These are phyloP conservation scores for Phytophthora sansomeana DNA, from an alignment of 352 stramenopile species.

Conservation along the genomic window DNA sequence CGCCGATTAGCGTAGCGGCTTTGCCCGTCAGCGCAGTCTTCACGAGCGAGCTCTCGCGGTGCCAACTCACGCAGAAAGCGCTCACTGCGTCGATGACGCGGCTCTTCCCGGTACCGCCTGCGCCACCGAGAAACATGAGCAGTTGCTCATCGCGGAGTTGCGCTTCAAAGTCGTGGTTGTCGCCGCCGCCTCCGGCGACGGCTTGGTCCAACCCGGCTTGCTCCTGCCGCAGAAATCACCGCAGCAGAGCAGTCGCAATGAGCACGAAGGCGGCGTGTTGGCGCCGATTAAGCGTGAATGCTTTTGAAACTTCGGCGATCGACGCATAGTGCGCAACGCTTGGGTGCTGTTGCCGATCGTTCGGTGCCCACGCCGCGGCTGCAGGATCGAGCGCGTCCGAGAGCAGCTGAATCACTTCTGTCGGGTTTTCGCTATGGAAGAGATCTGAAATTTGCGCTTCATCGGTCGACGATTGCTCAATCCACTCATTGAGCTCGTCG, in stretches of 20 bases:
- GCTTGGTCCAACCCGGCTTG: neutral
- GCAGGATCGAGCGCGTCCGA: no score
- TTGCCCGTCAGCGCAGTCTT: no score
- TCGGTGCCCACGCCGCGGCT: no score
- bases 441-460: no score
- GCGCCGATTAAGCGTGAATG: slow-evolving; percentile 16
- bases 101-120: slow-evolving; percentile 17
- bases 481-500: no score
- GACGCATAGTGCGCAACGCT: neutral
- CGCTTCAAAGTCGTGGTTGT: slow-evolving; percentile 8
- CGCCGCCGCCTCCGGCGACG: no score
- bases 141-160: slow-evolving; percentile 12
- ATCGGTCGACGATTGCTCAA: no score
- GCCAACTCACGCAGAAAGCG: slow-evolving; percentile 10
- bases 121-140: slow-evolving; percentile 17
- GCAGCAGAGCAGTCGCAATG: slow-evolving; percentile 7
- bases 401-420: no score
- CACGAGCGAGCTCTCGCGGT: no score
- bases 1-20: no score
- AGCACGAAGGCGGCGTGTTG: slow-evolving; percentile 13
- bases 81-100: slow-evolving; percentile 15
- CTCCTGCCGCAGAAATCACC: slow-evolving; percentile 8
- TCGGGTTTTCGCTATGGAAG: no score
- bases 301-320: slow-evolving; percentile 8
- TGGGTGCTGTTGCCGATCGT: no score